Conservation (phyloP, 257 asterid species). For the Forsythia viridissima region DNA sequence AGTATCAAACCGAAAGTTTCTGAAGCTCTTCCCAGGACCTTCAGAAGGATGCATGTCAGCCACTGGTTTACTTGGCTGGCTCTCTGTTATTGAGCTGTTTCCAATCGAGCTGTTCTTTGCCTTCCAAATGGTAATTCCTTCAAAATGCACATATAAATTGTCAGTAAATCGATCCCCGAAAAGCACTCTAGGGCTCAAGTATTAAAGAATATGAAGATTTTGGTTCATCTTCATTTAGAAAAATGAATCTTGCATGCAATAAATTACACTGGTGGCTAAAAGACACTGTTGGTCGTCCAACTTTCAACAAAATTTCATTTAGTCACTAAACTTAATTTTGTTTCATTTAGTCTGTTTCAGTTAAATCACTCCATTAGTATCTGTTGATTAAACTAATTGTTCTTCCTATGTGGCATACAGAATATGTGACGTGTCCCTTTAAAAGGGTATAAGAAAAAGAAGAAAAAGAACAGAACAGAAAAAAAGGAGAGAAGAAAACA, state of each 20-base stretch:
- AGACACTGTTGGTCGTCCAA: no score
- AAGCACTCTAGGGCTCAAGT: not conserved
- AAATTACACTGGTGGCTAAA: not conserved
- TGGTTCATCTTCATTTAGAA: no score
- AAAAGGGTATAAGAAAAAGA: not conserved
- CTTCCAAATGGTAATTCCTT: conserved; percentile 73
- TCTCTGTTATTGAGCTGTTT: conserved; percentile 53
- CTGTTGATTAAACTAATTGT: no score
- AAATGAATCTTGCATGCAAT: not conserved
- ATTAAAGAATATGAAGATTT: no score
- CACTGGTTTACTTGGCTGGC: conserved; percentile 49
- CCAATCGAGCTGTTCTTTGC: conserved; percentile 63
- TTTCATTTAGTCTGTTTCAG: not conserved
- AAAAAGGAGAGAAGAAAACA: no score
- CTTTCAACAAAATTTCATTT: not conserved
- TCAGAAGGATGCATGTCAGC: conserved; percentile 39
- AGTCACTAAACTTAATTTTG: not conserved
- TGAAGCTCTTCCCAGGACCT: conserved; percentile 57
- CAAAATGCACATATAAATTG: conserved; percentile 22
- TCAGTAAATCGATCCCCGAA: conserved; percentile 4
- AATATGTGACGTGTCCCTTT: no score
- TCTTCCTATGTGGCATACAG: no score
- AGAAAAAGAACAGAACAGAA: no score
- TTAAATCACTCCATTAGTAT: not conserved
- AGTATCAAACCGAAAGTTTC: conserved; percentile 73